Evolutionary conservation across 2,329 filamentous ascomycete species (phyloP).

Genomic region (Exophiala oligosperma): DNA sequence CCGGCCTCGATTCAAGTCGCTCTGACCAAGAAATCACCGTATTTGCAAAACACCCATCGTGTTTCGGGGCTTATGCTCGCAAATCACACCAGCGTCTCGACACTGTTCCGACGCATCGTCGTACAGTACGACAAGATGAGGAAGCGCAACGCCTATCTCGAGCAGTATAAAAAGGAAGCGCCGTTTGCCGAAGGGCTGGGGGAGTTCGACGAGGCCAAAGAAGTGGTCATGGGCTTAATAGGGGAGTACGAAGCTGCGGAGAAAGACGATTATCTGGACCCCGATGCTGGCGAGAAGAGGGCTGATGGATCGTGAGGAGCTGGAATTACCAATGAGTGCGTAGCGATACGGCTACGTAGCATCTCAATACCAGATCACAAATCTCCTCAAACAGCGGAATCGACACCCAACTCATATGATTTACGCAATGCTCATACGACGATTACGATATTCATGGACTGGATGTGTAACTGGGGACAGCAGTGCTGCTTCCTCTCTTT

Average conservation of each 20-base stretch:
- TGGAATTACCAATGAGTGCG: no score
- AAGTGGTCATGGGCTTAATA: conserved; percentile 88
- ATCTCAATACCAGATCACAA: no score
- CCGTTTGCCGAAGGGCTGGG: conserved; percentile 88
- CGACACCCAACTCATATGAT: no score
- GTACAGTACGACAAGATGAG: conserved; percentile 90
- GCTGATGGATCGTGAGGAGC: conserved; percentile 18
- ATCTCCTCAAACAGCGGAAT: no score
- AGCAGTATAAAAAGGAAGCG: conserved; percentile 92
- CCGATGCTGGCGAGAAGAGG: conserved; percentile 48
- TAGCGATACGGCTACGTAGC: no score
- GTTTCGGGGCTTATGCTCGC: conserved; percentile 97
- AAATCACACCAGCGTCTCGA: conserved; percentile 96
- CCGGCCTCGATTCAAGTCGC: conserved; percentile 97
- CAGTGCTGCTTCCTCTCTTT: no score
- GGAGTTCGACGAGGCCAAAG: conserved; percentile 92
- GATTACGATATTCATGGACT: no score
- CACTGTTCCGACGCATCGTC: conserved; percentile 91
- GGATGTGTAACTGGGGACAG: no score
- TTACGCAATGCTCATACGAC: no score
- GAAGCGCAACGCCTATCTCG: conserved; percentile 95
- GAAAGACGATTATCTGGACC: conserved; percentile 82
- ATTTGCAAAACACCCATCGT: conserved; percentile 88
- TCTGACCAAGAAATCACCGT: conserved; percentile 92
- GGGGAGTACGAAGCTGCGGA: conserved; percentile 96